Evolutionary conservation across 805 yeast genomes (phyloP).

Genomic region (Ogataea paraovalis): DNA sequence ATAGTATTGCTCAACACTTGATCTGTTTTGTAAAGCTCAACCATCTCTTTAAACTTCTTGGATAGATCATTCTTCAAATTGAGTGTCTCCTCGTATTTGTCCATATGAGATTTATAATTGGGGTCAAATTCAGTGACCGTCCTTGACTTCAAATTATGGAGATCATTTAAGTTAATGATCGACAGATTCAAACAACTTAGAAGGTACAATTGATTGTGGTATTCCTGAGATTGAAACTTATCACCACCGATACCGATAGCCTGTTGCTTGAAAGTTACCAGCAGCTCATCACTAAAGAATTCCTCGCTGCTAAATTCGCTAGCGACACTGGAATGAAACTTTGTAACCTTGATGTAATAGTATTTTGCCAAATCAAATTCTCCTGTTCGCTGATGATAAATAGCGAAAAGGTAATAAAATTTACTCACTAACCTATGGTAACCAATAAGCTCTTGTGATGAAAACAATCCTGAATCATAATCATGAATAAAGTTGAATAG

Average conservation of each 20-base stretch:
- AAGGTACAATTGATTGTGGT: slow-evolving; percentile 21
- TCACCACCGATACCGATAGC: slow-evolving; percentile 23
- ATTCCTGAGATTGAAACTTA: slow-evolving; percentile 17
- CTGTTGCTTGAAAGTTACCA: slow-evolving; percentile 20
- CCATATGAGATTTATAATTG: slow-evolving; percentile 18
- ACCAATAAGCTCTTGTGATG: slow-evolving; percentile 36
- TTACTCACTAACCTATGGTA: slow-evolving; percentile 36
- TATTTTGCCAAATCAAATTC: slow-evolving; percentile 36
- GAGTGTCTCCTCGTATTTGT: slow-evolving; percentile 14
- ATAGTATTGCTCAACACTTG: slow-evolving; percentile 9
- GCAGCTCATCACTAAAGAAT: slow-evolving; percentile 22
- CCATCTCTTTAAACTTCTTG: slow-evolving; percentile 13
- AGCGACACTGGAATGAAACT: slow-evolving; percentile 13
- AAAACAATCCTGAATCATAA: slow-evolving; percentile 35
- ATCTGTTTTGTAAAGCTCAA: slow-evolving; percentile 3
- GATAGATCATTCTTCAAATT: slow-evolving; percentile 16
- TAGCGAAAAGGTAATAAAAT: slow-evolving; percentile 38
- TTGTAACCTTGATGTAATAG: slow-evolving; percentile 35
- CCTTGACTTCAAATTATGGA: slow-evolving; percentile 13
- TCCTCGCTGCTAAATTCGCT: slow-evolving; percentile 18
- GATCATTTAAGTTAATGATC: slow-evolving; percentile 17
- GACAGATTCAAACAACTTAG: slow-evolving; percentile 23
- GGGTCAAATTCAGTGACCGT: slow-evolving; percentile 21
- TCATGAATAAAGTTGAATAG: slow-evolving; percentile 30
- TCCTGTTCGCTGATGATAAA: slow-evolving; percentile 36